Evolutionary conservation across 768 basidiomycete genomes (phyloP), one percentile per base, ranked within the genome.

Genomic region (Hypsizygus marmoreus): DNA sequence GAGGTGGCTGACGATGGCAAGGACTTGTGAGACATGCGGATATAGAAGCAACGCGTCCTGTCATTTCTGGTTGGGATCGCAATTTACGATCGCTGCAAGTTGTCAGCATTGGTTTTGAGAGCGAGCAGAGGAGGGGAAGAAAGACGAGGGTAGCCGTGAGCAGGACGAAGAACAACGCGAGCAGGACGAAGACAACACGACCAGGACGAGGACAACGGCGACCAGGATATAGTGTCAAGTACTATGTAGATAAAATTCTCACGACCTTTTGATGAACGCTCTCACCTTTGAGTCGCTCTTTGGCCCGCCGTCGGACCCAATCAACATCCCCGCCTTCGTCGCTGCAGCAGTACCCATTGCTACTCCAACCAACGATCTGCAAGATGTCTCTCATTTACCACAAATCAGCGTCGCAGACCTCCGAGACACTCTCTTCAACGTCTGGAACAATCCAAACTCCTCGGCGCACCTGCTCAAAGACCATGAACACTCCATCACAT

Each of bases 281-380:
- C 50, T 65, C 45, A 59, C 57, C 33, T 44, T 55, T 20, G 80
- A 82, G 50, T 80, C 76, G 24, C 70, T 77, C 43, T 82, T 86
- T 62, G 85, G 85, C 0, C 85, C 84, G 32, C 68, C 82, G 16
- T 87, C 85, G 30, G 75, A 82, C 25, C 66, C 56, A 19, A 70
- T 86, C 24, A 60, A 77, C 34, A 51, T 86, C 34, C 59, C 57
- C 20, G 62, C 62, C 1, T 84, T 84, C 54, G 48, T 78, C 10
- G 57, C 66, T 39, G 65, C 70, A 5, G 31, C 46, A 26, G 45
- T 47, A 9, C 39, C 58, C 26, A 51, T n/a, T n/a, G n/a, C n/a
- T n/a, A 53, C 31, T 31, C 30, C 22, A 49, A 9, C 22, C 29
- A 30, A 9, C n/a, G 23, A 8, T 10, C 22, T 11, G 33, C 13